Evolutionary conservation across 192 early-diverging fungal genomes (phyloP).

Genomic region (Coemansia sp.): DNA sequence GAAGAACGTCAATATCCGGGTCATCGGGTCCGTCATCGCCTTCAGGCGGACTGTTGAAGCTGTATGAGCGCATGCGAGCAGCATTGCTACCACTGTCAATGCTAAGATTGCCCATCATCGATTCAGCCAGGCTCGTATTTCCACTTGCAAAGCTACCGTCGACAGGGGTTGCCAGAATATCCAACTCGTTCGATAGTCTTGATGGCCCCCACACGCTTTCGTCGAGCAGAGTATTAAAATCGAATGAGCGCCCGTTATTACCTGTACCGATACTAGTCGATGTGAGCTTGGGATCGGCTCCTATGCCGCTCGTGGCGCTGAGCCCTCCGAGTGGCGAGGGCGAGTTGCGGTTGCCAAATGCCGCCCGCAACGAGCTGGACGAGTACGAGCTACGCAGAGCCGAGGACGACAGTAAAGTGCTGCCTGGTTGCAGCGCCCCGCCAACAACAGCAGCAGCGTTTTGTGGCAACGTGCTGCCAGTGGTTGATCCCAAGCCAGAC

Average conservation of each 20-base stretch:
- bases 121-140: conserved; percentile 17
- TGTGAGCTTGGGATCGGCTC: neutral
- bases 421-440: neutral
- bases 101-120: conserved; percentile 5
- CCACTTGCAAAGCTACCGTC: neutral
- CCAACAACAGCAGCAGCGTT: neutral
- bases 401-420: conserved; percentile 26
- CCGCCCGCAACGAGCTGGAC: conserved; percentile 44
- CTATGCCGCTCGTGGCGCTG: neutral
- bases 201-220: conserved; percentile 53
- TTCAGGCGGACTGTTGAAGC: conserved; percentile 49
- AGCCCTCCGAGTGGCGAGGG: conserved; percentile 23
- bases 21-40: conserved; percentile 14
- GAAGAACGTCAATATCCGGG: conserved; percentile 49
- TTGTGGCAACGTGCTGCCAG: neutral
- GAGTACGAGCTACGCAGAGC: conserved; percentile 55
- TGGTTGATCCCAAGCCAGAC: conserved; percentile 11
- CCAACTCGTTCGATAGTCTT: conserved; percentile 45
- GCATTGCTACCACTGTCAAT: conserved; percentile 15
- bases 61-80: conserved; percentile 52
- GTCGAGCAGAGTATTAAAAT: conserved; percentile 21
- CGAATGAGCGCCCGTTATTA: neutral
- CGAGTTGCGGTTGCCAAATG: conserved; percentile 42
- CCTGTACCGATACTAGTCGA: neutral
- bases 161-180: conserved; percentile 22